Base-by-base conservation (phyloP, 2,329 filamentous ascomycete species). In the Clonostachys sp. region DNA sequence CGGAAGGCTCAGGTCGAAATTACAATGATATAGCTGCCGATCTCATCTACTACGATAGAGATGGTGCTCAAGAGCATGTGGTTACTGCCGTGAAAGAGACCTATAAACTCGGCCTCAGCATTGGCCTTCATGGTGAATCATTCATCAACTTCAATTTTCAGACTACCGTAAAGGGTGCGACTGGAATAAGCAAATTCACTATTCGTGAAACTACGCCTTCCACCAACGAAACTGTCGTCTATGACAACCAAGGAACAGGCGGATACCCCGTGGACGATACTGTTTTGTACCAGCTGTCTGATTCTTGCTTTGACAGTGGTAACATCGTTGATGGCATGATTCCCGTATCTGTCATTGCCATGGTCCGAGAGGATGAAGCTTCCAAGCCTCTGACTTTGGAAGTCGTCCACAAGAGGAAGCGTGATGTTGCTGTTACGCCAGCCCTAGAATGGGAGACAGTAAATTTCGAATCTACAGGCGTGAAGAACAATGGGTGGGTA, bases 131-230 rank as follows among this genome's bases (percentile, higher is more conserved):
- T 41, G 56, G 54, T 17, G 10, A 5, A 5, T 59, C 24, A 10
- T 30, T 59, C 42, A 10, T 45, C 36, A 57, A 45, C 45, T 57
- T 51, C 46, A 53, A 55, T 40, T 61, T 58, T 34, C 44, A 48
- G 34, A 49, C 53, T 5, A 41, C 44, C 5, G 41, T 60, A 20
- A 46, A 53, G 44, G 46, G 51, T 30, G 48, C 44, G 14, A 45
- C 42, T 5, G 57, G 57, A 5, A 59, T 59, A 48, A 55, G 57
- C 51, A 54, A 53, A 12, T 57, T 59, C 34, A 35, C 49, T 20
- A 51, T 60, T 9, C 46, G 52, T 42, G 40, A 59, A 33, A 52
- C 45, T 4, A 53, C 47, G 16, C 13, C 48, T 5, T 60, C 57
- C 1, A 55, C 52, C 18, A 47, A 47, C 12, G 40, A 24, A 12